Percentiles rank a stretch among this genome's conserved stretches.
Evolutionary conservation across 1,284 basidiomycete species (phyloP).

Genomic region (Trichosporon sp.): DNA sequence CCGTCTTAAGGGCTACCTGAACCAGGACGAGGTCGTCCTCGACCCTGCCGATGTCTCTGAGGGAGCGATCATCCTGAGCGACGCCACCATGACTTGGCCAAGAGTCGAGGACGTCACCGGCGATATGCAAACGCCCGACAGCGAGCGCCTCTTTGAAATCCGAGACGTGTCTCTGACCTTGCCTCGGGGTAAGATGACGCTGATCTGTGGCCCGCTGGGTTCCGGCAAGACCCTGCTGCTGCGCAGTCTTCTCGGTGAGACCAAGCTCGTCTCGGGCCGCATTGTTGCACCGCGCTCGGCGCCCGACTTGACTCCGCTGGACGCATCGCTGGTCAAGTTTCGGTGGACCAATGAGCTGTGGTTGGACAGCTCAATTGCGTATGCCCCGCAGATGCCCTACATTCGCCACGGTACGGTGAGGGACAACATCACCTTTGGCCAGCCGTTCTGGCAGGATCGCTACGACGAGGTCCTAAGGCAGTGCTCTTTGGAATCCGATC

Average conservation of each 20-base stretch:
- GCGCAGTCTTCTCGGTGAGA: constrained; percentile 42
- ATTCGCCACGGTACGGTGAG: constrained; percentile 45
- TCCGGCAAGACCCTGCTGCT: constrained; percentile 46
- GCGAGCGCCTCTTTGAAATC: constrained; percentile 24
- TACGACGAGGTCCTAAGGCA: constrained; percentile 41
- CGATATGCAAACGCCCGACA: background rate
- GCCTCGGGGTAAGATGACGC: constrained; percentile 32
- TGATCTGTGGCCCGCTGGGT: constrained; percentile 45
- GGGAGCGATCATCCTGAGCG: constrained; percentile 21
- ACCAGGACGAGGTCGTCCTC: constrained; percentile 34
- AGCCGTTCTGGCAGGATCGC: constrained; percentile 41
- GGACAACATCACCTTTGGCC: constrained; percentile 48
- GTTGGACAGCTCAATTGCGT: constrained; percentile 40
- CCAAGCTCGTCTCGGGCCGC: constrained; percentile 22
- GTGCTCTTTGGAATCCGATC: constrained; percentile 39
- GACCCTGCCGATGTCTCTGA: constrained; percentile 14
- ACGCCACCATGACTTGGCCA: constrained; percentile 42
- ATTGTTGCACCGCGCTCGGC: constrained; percentile 28
- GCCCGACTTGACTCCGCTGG: constrained; percentile 28
- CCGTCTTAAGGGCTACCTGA: constrained; percentile 35
- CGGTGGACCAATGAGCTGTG: constrained; percentile 31
- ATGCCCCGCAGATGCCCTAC: constrained; percentile 45
- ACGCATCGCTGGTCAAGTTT: constrained; percentile 12
- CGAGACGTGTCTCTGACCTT: constrained; percentile 29
- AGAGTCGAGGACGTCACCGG: constrained; percentile 2